Conservation (phyloP, 192 early-diverging fungal species). For the Dispira simplex region DNA sequence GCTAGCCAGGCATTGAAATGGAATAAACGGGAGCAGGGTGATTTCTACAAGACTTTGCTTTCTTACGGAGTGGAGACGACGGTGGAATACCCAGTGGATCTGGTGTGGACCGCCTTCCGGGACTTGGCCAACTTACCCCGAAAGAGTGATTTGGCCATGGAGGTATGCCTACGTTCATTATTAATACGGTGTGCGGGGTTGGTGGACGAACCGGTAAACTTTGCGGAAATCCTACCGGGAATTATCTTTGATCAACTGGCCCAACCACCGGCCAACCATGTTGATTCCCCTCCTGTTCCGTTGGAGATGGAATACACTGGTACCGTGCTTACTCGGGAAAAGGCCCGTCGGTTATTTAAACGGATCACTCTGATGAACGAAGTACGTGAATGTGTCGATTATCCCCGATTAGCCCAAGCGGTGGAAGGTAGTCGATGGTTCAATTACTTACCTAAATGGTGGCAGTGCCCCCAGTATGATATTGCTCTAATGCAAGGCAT, state of each 20-base stretch:
- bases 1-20: slow-evolving; percentile 22
- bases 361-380: slow-evolving; percentile 13
- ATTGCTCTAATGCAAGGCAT: slow-evolving; percentile 47
- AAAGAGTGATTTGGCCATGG: slow-evolving; percentile 52
- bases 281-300: slow-evolving; percentile 14
- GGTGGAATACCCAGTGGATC: slow-evolving; percentile 17
- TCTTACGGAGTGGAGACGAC: slow-evolving; percentile 36
- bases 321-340: neutral
- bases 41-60: slow-evolving; percentile 35
- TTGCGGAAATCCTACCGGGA: slow-evolving; percentile 7
- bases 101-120: slow-evolving; percentile 51
- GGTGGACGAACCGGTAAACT: slow-evolving; percentile 17
- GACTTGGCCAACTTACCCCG: slow-evolving; percentile 42
- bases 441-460: slow-evolving; percentile 54
- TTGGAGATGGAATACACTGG: slow-evolving; percentile 5
- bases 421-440: slow-evolving; percentile 29
- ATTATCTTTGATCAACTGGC: neutral
- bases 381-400: neutral
- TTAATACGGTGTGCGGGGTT: slow-evolving; percentile 43
- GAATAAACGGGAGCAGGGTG: slow-evolving; percentile 33
- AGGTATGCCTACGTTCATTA: slow-evolving; percentile 41
- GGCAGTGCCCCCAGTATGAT: slow-evolving; percentile 49
- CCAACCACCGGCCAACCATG: slow-evolving; percentile 7
- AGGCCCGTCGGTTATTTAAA: neutral
- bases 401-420: slow-evolving; percentile 21